A percentile compares a stretch with the other conserved stretches of the same genome.
Conservation (phyloP, 1,284 basidiomycete species). For the Fomitopsis schrenkii region DNA sequence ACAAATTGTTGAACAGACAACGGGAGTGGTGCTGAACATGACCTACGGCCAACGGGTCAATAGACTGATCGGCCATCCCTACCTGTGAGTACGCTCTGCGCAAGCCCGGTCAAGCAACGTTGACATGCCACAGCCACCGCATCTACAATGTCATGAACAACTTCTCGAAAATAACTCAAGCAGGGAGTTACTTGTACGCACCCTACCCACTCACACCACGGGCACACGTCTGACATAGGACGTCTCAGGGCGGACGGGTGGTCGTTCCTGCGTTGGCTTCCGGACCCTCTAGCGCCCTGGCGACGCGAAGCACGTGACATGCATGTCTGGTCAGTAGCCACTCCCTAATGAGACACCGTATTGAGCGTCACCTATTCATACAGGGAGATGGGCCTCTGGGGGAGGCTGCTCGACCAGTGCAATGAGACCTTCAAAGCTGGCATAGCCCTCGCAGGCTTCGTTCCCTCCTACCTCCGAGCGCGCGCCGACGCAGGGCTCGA, state of each 20-base stretch:
- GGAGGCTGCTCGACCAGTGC: conserved; percentile 15
- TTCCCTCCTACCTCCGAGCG: conserved; percentile 18
- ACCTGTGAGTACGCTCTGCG: background rate
- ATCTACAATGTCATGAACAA: conserved; percentile 6
- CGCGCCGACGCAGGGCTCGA: conserved; percentile 22
- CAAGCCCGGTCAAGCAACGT: background rate
- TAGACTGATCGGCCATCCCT: conserved; percentile 2
- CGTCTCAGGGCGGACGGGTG: conserved; percentile 25
- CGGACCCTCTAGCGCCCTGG: conserved; percentile 25
- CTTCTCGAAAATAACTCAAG: conserved; percentile 3
- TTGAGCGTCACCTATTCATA: background rate
- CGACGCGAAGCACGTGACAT: conserved; percentile 21
- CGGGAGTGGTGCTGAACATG: conserved; percentile 2
- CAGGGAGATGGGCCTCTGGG: conserved; percentile 26
- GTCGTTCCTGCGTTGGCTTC: conserved; percentile 24
- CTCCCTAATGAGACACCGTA: too few relatives aligned
- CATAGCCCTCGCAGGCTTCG: conserved; percentile 1
- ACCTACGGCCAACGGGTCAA: conserved; percentile 4
- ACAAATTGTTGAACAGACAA: background rate
- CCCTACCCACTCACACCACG: too few relatives aligned
- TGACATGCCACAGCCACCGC: conserved; percentile 1
- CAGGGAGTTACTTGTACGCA: conserved; percentile 6
- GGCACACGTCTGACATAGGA: background rate
- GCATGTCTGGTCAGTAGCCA: conserved; percentile 22
- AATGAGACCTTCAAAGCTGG: background rate